Percentiles rank a stretch among this genome's conserved stretches.
Conservation (phyloP, 176 grass and related monocot species). For the Triticum dicoccoides region DNA sequence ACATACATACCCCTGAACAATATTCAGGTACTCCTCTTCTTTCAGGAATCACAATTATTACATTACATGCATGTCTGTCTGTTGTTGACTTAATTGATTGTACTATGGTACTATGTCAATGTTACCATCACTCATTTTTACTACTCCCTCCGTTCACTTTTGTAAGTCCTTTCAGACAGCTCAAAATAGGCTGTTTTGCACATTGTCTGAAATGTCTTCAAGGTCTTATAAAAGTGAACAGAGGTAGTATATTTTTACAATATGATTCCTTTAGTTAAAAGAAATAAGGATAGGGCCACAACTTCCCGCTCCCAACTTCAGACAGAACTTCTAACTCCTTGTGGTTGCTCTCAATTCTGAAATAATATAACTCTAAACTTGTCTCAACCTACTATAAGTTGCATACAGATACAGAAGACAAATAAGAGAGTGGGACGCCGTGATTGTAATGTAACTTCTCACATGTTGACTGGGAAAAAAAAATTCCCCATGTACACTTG, state of each 20-base stretch:
- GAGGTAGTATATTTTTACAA: background rate
- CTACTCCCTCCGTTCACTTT: no score
- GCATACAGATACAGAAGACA: background rate
- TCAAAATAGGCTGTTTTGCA: no score
- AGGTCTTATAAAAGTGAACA: no score
- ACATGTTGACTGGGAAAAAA: background rate
- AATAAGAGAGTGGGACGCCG: background rate
- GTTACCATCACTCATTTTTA: background rate
- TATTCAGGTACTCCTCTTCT: background rate
- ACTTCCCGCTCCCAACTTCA: background rate
- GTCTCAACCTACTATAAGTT: background rate
- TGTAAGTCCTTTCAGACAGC: no score
- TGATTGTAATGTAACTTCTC: background rate
- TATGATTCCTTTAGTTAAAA: background rate
- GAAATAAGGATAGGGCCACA: background rate
- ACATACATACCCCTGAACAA: background rate
- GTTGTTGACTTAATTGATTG: background rate
- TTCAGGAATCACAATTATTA: background rate
- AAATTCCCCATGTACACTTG: background rate
- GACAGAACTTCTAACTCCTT: background rate
- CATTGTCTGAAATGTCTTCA: no score
- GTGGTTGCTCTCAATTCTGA: background rate
- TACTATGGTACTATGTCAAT: background rate
- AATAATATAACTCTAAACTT: background rate
- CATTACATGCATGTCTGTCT: background rate